Percentiles rank a stretch among this genome's conserved stretches.
These are phyloP conservation scores for Mycosphaerelloides madeirae DNA, from an alignment of 2,329 filamentous ascomycete genomes.

Conservation along the genomic window DNA sequence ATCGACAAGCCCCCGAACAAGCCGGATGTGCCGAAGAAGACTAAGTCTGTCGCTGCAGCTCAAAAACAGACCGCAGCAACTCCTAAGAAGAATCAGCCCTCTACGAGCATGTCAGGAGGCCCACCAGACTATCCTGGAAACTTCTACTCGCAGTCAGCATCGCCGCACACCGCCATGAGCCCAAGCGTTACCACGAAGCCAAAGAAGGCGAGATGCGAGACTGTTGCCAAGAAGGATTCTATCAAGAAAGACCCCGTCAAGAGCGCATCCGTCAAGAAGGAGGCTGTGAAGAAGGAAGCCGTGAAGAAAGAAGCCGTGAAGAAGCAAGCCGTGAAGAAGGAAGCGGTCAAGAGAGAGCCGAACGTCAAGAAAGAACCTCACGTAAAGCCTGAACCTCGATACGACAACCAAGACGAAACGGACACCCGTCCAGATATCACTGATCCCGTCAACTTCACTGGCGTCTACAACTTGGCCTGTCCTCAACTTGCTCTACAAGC, in stretches of 20 bases:
- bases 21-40: background rate
- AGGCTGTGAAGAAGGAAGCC: background rate
- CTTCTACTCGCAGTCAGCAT: constrained; percentile 6
- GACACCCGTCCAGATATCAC: constrained; percentile 16
- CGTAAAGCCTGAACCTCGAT: background rate
- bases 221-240: constrained; percentile 9
- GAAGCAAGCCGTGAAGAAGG: constrained; percentile 7
- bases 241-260: constrained; percentile 6
- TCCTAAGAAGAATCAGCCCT: background rate
- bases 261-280: background rate
- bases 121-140: constrained; percentile 6
- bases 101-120: background rate
- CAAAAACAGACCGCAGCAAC: constrained; percentile 3
- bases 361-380: background rate
- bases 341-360: constrained; percentile 1
- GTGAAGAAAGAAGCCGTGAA: constrained; percentile 13
- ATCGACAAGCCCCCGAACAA: background rate
- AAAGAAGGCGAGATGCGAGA: background rate
- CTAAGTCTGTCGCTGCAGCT: background rate
- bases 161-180: background rate
- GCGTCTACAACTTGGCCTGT: constrained; percentile 40
- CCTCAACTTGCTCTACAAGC: constrained; percentile 18
- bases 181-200: background rate
- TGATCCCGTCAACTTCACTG: constrained; percentile 36
- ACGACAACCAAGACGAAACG: constrained; percentile 6